Evolutionary conservation across 163 green algal species (phyloP), one percentile per base, ranked within the genome.

Genomic region (Scenedesmus sp.): DNA sequence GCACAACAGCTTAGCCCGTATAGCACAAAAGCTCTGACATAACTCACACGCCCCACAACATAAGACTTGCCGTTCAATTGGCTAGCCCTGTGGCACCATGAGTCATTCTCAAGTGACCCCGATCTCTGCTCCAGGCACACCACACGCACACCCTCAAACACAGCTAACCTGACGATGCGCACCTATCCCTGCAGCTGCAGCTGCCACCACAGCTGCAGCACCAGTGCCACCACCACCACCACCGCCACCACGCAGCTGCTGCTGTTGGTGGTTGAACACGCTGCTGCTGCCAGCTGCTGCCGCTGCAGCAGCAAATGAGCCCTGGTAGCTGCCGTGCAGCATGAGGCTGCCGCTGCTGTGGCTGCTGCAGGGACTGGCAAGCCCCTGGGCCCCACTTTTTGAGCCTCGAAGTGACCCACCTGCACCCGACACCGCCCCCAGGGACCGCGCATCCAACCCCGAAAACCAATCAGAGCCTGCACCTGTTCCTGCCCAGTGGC

Each of bases 361-460:
- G 53, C 82, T 87, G 82, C 82, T 87, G 53, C 33, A 35, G 46
- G 82, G 82, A 35, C 82, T 87, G 16, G 70, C 82, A 1, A 81
- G 37, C 16, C 72, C 44, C 44, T 72, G 73, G 9, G 44, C 37
- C 2, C 81, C 59, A 86, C 42, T 33, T n/a, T 46, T 13, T 12
- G 37, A 24, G n/a, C n/a, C 33, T 42, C 79, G n/a, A 53, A 79
- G 33, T 53, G 81, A 22, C 1, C 81, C 68, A 18, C 51, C 35
- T 20, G 65, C 30, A 86, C 81, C 81, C 33, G 79, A 44, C 33
- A 35, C 24, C 18, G 22, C 22, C 22, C 53, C 33, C 7, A 40
- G 53, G 20, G 18, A 79, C 49, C 26, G 12, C 1, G 65, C 26
- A 76, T 76, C 65, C 65, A 76, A 40, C 0, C 30, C 65, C 2